A percentile compares a stretch with the other conserved stretches of the same genome.
phyloP scores from a whole-genome alignment of 208 protist genomes.

The Herpetomonas samuelpessoai region DNA sequence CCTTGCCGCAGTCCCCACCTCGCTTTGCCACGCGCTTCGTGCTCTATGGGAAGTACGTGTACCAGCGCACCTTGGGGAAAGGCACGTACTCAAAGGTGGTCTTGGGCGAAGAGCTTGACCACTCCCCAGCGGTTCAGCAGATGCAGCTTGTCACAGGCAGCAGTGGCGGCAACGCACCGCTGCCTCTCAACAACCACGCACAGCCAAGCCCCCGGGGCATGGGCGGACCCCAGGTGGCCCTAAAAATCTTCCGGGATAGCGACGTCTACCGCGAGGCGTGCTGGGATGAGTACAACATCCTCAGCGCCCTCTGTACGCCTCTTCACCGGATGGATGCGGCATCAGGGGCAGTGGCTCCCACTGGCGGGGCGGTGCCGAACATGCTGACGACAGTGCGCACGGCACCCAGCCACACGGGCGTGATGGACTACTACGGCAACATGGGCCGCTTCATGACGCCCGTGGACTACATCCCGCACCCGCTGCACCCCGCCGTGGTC shows the following conservation, averaged over 20 bases:
- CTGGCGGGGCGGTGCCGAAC: constrained; percentile 8
- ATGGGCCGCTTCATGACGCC: constrained; percentile 59
- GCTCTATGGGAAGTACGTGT: constrained; percentile 68
- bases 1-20: constrained; percentile 12
- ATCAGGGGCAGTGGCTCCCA: constrained; percentile 13
- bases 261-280: constrained; percentile 62
- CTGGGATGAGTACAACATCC: constrained; percentile 66
- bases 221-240: constrained; percentile 29
- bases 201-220: background rate
- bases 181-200: background rate
- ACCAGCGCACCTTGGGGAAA: constrained; percentile 58
- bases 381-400: constrained; percentile 34
- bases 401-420: constrained; percentile 24
- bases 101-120: constrained; percentile 25
- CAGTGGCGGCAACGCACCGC: constrained; percentile 2
- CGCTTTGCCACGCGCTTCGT: constrained; percentile 22
- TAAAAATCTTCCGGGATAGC: constrained; percentile 82
- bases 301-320: constrained; percentile 30
- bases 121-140: constrained; percentile 8
- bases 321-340: constrained; percentile 21
- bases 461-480: constrained; percentile 64
- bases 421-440: constrained; percentile 32
- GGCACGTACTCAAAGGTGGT: constrained; percentile 86
- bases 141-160: constrained; percentile 16
- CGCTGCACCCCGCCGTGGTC: constrained; percentile 68